Evolutionary conservation across 2,329 filamentous ascomycete genomes (phyloP).

Genomic region (Zarea fungicola): DNA sequence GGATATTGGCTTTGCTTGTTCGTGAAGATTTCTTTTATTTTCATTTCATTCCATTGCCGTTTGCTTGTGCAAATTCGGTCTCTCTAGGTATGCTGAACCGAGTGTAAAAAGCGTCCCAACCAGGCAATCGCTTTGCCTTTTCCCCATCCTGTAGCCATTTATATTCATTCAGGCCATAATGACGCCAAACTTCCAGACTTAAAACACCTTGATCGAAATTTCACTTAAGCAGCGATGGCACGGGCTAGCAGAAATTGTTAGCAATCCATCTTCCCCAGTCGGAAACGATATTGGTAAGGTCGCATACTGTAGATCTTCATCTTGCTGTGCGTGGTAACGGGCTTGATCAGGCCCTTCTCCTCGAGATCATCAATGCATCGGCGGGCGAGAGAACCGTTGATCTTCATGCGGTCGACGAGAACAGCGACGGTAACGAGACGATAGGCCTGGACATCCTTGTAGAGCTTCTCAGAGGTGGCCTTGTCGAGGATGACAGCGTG

Average conservation of each 20-base stretch:
- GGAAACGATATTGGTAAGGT: neutral
- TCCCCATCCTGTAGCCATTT: constrained; percentile 30
- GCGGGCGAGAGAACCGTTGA: constrained; percentile 96
- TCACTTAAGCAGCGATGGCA: constrained; percentile 47
- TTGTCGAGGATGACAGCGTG: constrained; percentile 99
- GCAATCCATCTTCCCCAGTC: neutral
- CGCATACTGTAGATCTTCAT: constrained; percentile 91
- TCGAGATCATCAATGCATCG: constrained; percentile 86
- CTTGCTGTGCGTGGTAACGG: constrained; percentile 92
- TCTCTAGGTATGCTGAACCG: constrained; percentile 33
- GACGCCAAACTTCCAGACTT: constrained; percentile 35
- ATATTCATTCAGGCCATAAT: constrained; percentile 31
- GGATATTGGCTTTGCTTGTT: neutral
- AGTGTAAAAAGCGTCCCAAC: constrained; percentile 37
- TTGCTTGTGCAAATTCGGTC: constrained; percentile 33
- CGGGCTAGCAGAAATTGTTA: constrained; percentile 45
- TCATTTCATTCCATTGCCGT: constrained; percentile 35
- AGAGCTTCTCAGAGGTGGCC: constrained; percentile 92
- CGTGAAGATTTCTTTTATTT: constrained; percentile 13
- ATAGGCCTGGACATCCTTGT: constrained; percentile 99
- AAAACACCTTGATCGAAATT: constrained; percentile 24
- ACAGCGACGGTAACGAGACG: constrained; percentile 97
- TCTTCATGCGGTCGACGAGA: constrained; percentile 99
- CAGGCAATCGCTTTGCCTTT: constrained; percentile 30
- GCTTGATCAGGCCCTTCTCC: constrained; percentile 98